Evolutionary conservation across 805 yeast genomes (phyloP), one percentile per base, ranked within the genome.

Genomic region (Candida maris): DNA sequence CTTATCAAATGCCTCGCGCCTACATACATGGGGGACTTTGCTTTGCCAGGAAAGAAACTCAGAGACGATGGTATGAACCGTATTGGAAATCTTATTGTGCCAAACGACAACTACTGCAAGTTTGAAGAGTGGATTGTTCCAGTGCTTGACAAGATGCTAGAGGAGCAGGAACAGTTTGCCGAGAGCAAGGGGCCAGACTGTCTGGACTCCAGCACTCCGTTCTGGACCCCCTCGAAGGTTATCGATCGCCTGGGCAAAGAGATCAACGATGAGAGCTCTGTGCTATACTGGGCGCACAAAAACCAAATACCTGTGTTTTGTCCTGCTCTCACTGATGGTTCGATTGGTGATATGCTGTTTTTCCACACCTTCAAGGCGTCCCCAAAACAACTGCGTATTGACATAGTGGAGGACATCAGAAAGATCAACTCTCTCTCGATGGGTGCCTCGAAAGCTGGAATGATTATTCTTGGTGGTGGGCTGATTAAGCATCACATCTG

Each of bases 121-220:
- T 93, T 93, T 57, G 99, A 93, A 65, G 98, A 94, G 62, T 93
- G 98, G 98, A 85, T 94, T 49, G 94, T 93, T 22, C 99, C 99
- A 23, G 75, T 93, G 38, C 72, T 93, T 55, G 96, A 88, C 56
- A 77, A 69, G 30, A 79, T 89, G 79, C 71, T 89, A 38, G 84
- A 83, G 51, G 99, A 93, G 63, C 97, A 91, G 64, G 86, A 85
- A 49, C 78, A 61, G 36, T 79, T 73, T 42, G 78, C 79, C 46
- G 62, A 59, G 30, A 65, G 70, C 39, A 64, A 67, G 28, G 86
- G 85, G 3, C 50, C 63, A 3, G 76, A 73, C 12, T 67, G 71
- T 18, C 63, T 81, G 44, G 84, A 85, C 50, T 80, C 85, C 12
- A 83, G 78, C 23, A 71, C 73, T 18, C 72, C 77, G n/a, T 70